Base-by-base conservation (phyloP, 2,329 filamentous ascomycete species). In the Dactylellina parvicollis region DNA sequence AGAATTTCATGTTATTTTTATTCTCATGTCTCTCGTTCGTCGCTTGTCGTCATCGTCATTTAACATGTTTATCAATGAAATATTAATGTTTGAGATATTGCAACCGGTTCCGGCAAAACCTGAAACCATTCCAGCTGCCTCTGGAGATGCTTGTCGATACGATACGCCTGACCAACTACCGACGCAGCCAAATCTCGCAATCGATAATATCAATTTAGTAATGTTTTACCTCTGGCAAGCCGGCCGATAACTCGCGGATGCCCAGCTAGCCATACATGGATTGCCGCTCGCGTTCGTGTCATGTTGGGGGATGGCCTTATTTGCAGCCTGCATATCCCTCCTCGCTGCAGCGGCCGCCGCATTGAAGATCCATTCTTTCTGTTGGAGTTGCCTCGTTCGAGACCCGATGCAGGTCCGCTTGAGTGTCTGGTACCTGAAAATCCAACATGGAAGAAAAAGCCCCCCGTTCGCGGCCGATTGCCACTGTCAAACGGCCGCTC, bases 271-370 rank as follows among this genome's bases (percentile, higher is more conserved):
- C 46, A 26, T 55, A 30, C 40, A 66, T 57, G 38, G 60, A 36
- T 16, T 42, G 59, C 44, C 10, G 36, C 30, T 64, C 59, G 24
- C 32, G 40, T 32, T 36, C 4, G 42, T 12, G n/a, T 16, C 22
- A 36, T 49, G 49, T 54, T 55, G 46, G 47, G 46, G 32, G 49
- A 28, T 36, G 12, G 26, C 5, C 28, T n/a, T 44, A 24, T 46
- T 65, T 56, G 49, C 60, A 65, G 26, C 18, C 46, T 65, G 60
- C 62, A 69, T 60, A 69, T 61, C 22, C 54, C 66, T 62, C 66
- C 66, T 71, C 66, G 46, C 57, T 28, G 14, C 42, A 50, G 20
- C 66, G 65, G 65, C 49, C n/a, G 40, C 40, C 47, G 65, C 47
- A 61, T 50, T 62, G 42, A 34, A 64, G 56, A 44, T 56, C 66